Base-by-base conservation (phyloP, 2,329 filamentous ascomycete genomes). In the Xylaria sp. region DNA sequence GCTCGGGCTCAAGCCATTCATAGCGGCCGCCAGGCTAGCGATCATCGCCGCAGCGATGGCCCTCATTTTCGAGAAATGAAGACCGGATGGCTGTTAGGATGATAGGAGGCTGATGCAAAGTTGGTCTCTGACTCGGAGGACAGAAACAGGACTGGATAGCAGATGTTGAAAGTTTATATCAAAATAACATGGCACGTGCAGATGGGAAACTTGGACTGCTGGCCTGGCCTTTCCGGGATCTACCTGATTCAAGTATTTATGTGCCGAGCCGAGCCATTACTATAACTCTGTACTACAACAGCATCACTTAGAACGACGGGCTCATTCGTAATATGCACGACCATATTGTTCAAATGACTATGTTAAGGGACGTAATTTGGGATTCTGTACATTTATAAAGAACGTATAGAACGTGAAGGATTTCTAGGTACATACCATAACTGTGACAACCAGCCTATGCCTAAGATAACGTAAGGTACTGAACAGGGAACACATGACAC, bases 51-150 rank as follows among this genome's bases (percentile, higher is more conserved):
- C 23, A 26, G 40, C 23, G 6, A 31, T 40, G 44, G 54, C 13
- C 31, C 44, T 65, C 69, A 71, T 71, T 1, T 4, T 38, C 42
- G 4, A 17, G 1, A 23, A 17, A 28, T 3, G 17, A 13, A 33
- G n/a, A 48, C 3, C 26, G 20, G 48, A 23, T 13, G n/a, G 13
- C 1, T 17, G 31, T 46, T 4, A 40, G 33, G 26, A 26, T 26
- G 11, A 46, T 6, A n/a, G 6, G n/a, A 13, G 28, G 36, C 38
- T 23, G 10, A 4, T 33, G 42, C 4, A 40, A 7, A 20, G 38
- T 17, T 13, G 26, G 6, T 26, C 49, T 57, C n/a, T 54, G 63
- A 40, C 23, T 15, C 36, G 7, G 13, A 23, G n/a, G 9, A 23
- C 10, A 36, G 7, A 11, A 15, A 33, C 2, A 33, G 15, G 6